Base-by-base conservation (phyloP, 352 stramenopile genomes). In the Pseudoperonospora humuli region DNA sequence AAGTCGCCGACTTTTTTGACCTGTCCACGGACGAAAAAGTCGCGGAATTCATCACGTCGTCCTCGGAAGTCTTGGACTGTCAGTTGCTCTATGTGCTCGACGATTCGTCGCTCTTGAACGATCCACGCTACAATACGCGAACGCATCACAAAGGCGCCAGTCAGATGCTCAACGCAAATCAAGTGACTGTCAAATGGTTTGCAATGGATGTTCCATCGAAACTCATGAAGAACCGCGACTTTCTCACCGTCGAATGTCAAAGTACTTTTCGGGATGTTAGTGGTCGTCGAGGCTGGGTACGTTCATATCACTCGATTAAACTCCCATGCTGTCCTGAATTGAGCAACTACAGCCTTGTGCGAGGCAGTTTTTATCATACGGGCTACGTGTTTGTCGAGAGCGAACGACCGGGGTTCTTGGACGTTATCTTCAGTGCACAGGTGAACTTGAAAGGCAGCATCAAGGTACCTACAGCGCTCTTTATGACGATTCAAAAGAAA, bases 341-440 rank as follows among this genome's bases (percentile, higher is more conserved):
- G 45, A 47, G 42, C 39, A 56, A 64, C 24, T 64, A 77, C 14
- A 59, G 41, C 13, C 64, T 81, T 33, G 71, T 89, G 11, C 69
- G 76, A 5, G 76, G 64, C 37, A 84, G 64, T 40, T 74, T 86
- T 35, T 81, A 86, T 61, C 64, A 84, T 50, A 72, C 76, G 19
- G 76, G 76, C 18, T 67, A 83, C 53, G 74, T 89, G 10, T 83
- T 89, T 50, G 54, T 85, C 21, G 76, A 89, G 52, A 75, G 67
- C 27, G 71, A 89, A 8, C 56, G 63, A 2, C 56, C 58, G 0
- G 76, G 76, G 2, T 83, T 68, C 36, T 50, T 89, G 25, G 69
- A 85, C 29, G 67, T 78, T 15, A 85, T 89, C 32, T 72, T 66
- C 45, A 81, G 50, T 21, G 55, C 51, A 20, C 71, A 86, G 41